Evolutionary conservation across 2,329 filamentous ascomycete genomes (phyloP).

Genomic region (Dothiorella sarmentorum): DNA sequence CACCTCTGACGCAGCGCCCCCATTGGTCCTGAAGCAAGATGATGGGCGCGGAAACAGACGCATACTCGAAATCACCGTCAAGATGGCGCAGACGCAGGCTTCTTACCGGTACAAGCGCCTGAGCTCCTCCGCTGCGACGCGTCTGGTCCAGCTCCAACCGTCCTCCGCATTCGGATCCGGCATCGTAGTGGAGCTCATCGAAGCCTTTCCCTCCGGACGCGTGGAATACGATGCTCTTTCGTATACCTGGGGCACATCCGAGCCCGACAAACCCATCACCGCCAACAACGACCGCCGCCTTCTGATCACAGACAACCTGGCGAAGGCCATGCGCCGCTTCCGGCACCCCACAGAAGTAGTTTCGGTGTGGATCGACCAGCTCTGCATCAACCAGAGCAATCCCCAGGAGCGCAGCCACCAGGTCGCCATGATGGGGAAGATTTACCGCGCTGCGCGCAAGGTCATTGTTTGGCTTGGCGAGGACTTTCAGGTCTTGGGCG

Average conservation of each 20-base stretch:
- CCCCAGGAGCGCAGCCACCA: conserved; percentile 25
- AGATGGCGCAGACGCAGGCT: conserved; percentile 4
- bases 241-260: conserved; percentile 25
- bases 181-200: background rate
- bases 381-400: conserved; percentile 31
- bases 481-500: conserved; percentile 27
- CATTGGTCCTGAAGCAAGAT: background rate
- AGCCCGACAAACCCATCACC: conserved; percentile 15
- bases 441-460: conserved; percentile 26
- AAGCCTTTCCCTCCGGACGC: conserved; percentile 44
- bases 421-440: conserved; percentile 28
- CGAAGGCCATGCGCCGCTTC: conserved; percentile 22
- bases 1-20: background rate
- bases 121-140: conserved; percentile 1
- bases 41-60: background rate
- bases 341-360: conserved; percentile 15
- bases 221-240: conserved; percentile 23
- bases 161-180: background rate
- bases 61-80: background rate
- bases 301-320: conserved; percentile 22
- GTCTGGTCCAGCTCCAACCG: conserved; percentile 12
- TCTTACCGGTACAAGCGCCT: conserved; percentile 5
- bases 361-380: conserved; percentile 27
- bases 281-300: conserved; percentile 17
- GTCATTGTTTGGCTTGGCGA: conserved; percentile 33